phyloP scores from a whole-genome alignment of 169 alveolate genomes.

The Eimeria maxima region DNA sequence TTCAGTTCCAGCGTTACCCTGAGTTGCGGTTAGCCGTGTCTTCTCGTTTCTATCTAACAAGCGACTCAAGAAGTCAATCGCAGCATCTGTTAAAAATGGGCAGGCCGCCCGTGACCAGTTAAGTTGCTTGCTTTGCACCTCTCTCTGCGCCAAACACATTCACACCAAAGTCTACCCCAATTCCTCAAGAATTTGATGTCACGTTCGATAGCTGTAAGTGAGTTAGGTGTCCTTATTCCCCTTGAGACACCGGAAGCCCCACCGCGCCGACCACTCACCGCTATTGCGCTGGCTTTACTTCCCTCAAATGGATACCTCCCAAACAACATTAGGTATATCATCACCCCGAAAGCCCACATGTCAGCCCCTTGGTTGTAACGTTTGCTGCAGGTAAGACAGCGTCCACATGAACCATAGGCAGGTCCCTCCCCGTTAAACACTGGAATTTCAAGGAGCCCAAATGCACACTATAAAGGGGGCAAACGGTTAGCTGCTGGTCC shows the following conservation, averaged over 20 bases:
- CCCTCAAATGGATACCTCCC: slow-evolving; percentile 90
- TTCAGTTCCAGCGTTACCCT: slow-evolving; percentile 53
- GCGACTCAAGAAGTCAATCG: slow-evolving; percentile 82
- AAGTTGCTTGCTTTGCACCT: slow-evolving; percentile 80
- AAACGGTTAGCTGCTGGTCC: neutral
- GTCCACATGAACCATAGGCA: neutral
- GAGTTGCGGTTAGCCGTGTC: slow-evolving; percentile 81
- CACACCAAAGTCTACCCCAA: neutral
- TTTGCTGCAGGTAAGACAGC: slow-evolving; percentile 77
- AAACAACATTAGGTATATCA: slow-evolving; percentile 87
- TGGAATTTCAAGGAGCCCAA: neutral
- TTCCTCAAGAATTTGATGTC: no score
- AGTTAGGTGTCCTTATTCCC: no score
- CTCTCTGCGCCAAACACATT: slow-evolving; percentile 43
- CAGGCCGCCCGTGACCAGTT: slow-evolving; percentile 82
- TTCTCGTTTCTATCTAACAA: slow-evolving; percentile 75
- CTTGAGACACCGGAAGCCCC: no score
- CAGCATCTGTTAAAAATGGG: slow-evolving; percentile 72
- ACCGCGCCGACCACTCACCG: slow-evolving; percentile 73
- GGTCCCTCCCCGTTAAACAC: neutral
- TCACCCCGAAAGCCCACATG: slow-evolving; percentile 90
- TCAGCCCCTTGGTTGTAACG: slow-evolving; percentile 86
- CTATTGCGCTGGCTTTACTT: slow-evolving; percentile 85
- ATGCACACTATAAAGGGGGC: neutral
- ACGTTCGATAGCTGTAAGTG: no score